These are phyloP conservation scores for Paramecium tetraurelia DNA, from an alignment of 73 alveolate species.

Conservation along the genomic window DNA sequence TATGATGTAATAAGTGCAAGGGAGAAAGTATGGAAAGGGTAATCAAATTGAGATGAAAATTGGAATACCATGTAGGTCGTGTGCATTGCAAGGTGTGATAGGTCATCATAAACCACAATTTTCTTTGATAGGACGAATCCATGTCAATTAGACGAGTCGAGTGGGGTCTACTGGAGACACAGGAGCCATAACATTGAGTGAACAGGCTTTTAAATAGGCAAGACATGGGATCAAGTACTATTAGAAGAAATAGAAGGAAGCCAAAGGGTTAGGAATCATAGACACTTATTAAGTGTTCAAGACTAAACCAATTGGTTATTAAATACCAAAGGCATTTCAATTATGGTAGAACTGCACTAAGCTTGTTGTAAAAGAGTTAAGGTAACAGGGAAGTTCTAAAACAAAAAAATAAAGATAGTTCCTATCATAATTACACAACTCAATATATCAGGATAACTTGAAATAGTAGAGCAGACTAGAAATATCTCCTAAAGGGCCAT, in stretches of 20 bases:
- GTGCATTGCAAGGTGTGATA: constrained; percentile 95
- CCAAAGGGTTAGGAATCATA: constrained; percentile 68
- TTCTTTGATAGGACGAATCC: constrained; percentile 93
- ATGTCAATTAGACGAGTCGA: constrained; percentile 90
- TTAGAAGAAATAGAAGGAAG: constrained; percentile 38
- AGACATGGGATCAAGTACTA: constrained; percentile 15
- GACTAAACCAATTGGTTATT: not conserved
- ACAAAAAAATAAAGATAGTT: not conserved
- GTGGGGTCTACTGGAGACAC: constrained; percentile 82
- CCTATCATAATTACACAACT: not conserved
- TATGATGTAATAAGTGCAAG: constrained; percentile 21
- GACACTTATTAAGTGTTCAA: constrained; percentile 57
- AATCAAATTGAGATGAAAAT: constrained; percentile 75
- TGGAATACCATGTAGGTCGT: constrained; percentile 95
- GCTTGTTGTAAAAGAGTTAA: not conserved
- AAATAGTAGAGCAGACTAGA: not conserved
- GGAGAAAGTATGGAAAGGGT: constrained; percentile 60
- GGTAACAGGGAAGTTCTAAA: not conserved
- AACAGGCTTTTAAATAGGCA: constrained; percentile 25
- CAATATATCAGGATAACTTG: not conserved
- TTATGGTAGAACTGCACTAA: constrained; percentile 20
- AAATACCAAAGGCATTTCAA: not conserved
- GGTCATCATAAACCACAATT: constrained; percentile 96
- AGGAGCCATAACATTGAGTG: constrained; percentile 28
- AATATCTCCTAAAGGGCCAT: not conserved